Base-by-base conservation (phyloP, 768 basidiomycete genomes). In the Rhodotorula diobovata region DNA sequence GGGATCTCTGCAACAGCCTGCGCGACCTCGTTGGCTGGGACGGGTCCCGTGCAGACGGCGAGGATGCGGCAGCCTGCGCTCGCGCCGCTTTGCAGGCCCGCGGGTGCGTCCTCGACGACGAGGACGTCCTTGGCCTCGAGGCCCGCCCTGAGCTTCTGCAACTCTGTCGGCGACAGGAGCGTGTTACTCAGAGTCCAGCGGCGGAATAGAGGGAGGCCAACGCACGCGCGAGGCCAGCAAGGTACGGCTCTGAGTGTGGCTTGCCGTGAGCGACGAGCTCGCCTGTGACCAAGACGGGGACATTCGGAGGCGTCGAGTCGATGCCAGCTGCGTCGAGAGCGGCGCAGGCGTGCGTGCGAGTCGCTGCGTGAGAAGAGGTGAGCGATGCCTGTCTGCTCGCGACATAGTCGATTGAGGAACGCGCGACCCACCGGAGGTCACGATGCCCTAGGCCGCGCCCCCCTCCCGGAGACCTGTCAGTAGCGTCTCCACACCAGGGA, bases 381-480 rank as follows among this genome's bases (percentile, higher is more conserved):
- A 8, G 41, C 15, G 15, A 16, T 11, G 15, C n/a, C n/a, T n/a
- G n/a, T n/a, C n/a, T n/a, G n/a, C n/a, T n/a, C n/a, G n/a, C n/a
- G n/a, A n/a, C n/a, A 43, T 4, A 1, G 28, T 20, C 25, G 6
- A 23, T 2, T n/a, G 23, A 9, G 41, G 59, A 45, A 28, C 41
- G 23, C n/a, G n/a, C 16, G 41, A 60, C 59, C 28, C 43, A 66
- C 65, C 65, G 1, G 65, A 66, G 20, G 65, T 66, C 7, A 66
- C 65, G 48, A 66, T 58, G 25, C 55, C 65, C 55, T 43, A 66
- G 28, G 6, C 16, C 30, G 56, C 41, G 2, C 56, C 46, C 0
- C 55, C 56, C 32, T 41, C 48, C 28, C 34, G 2, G 5, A 66
- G 34, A 46, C 25, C 20, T 2, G 8, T 25, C 12, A 62, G 34